phyloP scores from a whole-genome alignment of 1,284 basidiomycete genomes.

The Cystobasidium slooffiae region DNA sequence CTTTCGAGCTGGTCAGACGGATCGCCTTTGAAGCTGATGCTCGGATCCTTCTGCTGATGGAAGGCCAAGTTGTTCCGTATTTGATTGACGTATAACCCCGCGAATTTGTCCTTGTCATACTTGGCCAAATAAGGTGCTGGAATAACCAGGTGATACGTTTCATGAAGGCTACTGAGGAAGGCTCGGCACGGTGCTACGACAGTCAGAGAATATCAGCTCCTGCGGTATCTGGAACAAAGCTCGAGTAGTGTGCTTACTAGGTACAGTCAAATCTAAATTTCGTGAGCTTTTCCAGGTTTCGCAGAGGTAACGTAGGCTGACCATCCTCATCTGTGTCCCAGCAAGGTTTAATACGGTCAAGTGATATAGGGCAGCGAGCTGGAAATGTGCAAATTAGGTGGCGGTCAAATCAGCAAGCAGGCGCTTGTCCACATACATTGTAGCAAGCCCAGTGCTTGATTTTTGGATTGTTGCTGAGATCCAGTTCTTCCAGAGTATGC shows the following conservation, averaged over 20 bases:
- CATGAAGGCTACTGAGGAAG: conserved; percentile 1
- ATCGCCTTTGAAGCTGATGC: conserved; percentile 31
- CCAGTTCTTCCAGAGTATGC: conserved; percentile 3
- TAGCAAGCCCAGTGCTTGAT: conserved; percentile 40
- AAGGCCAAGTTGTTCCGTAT: conserved; percentile 35
- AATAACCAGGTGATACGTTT: conserved; percentile 30
- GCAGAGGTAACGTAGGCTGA: conserved; percentile 32
- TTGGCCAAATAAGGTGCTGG: conserved; percentile 24
- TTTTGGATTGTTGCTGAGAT: conserved; percentile 36
- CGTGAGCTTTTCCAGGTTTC: neutral
- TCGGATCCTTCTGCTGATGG: conserved; percentile 24
- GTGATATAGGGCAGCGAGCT: conserved; percentile 29
- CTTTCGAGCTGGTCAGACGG: neutral
- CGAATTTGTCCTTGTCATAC: neutral
- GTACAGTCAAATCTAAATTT: conserved; percentile 15
- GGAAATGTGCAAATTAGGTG: neutral
- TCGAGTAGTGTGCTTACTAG: neutral
- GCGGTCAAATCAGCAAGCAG: neutral
- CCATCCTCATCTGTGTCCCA: conserved; percentile 23
- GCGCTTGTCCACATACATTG: conserved; percentile 14
- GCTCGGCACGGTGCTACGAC: conserved; percentile 13
- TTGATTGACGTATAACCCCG: neutral
- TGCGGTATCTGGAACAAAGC: neutral
- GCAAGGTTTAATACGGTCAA: conserved; percentile 3
- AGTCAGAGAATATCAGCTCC: neutral